Conservation (phyloP, 1,284 basidiomycete species). For the Naganishia cerealis region DNA sequence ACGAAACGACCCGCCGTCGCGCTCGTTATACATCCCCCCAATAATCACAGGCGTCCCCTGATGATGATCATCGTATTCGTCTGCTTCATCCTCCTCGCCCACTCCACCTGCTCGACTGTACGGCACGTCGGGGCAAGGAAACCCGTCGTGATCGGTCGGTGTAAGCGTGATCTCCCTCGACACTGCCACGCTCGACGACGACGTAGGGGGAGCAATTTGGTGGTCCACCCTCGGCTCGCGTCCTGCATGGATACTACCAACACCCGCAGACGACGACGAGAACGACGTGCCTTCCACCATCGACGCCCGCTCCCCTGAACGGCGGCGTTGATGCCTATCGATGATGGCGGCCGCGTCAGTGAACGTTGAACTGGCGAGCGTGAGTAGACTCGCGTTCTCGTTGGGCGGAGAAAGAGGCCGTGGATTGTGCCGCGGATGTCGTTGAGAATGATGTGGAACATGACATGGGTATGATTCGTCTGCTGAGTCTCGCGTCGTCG, state of each 20-base stretch:
- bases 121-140: too few relatives aligned
- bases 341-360: neutral
- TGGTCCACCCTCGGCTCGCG: too few relatives aligned
- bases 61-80: neutral
- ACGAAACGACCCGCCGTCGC: slow-evolving; percentile 3
- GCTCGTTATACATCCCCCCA: neutral
- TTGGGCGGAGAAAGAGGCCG: slow-evolving; percentile 82
- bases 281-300: too few relatives aligned
- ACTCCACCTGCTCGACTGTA: neutral
- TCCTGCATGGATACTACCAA: too few relatives aligned
- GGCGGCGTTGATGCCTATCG: neutral
- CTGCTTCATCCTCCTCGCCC: neutral
- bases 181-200: too few relatives aligned
- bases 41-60: slow-evolving; percentile 10
- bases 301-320: too few relatives aligned
- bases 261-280: too few relatives aligned
- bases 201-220: too few relatives aligned
- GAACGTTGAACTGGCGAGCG: slow-evolving; percentile 87
- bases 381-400: slow-evolving; percentile 88
- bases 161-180: too few relatives aligned
- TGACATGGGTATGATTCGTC: slow-evolving; percentile 37
- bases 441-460: slow-evolving; percentile 76
- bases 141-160: neutral
- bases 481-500: neutral
- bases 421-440: slow-evolving; percentile 93